Conservation (phyloP, 2,329 filamentous ascomycete genomes). For the Scytalidium sp. region DNA sequence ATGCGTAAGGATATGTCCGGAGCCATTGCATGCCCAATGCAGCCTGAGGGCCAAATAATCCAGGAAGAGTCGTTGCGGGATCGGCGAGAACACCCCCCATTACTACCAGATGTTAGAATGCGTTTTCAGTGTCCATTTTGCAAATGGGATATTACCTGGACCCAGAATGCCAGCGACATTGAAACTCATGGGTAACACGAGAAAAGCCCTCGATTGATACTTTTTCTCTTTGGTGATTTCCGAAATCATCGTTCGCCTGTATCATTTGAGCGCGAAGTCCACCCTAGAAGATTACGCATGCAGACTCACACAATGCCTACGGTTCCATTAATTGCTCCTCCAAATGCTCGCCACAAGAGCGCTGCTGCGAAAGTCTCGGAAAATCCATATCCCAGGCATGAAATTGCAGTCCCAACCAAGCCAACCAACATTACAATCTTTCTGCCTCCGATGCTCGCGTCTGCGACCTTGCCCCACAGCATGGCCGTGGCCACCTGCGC, state of each 20-base stretch:
- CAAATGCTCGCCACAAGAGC: slow-evolving; percentile 54
- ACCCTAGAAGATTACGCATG: slow-evolving; percentile 27
- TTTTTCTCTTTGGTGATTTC: slow-evolving; percentile 69
- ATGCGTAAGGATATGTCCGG: slow-evolving; percentile 36
- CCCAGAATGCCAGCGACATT: slow-evolving; percentile 48
- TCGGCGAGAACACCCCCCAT: slow-evolving; percentile 41
- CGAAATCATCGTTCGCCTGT: slow-evolving; percentile 65
- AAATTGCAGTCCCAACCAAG: slow-evolving; percentile 57
- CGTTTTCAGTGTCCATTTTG: too few species aligned
- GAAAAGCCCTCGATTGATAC: slow-evolving; percentile 42
- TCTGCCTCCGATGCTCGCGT: slow-evolving; percentile 61
- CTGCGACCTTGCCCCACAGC: slow-evolving; percentile 73
- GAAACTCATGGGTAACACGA: slow-evolving; percentile 58
- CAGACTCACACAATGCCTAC: slow-evolving; percentile 66
- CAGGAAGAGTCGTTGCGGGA: slow-evolving; percentile 31
- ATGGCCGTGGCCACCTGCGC: slow-evolving; percentile 82
- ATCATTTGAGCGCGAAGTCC: not conserved
- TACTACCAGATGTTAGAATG: too few species aligned
- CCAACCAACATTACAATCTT: slow-evolving; percentile 71
- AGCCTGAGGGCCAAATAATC: slow-evolving; percentile 37
- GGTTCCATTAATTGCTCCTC: slow-evolving; percentile 66
- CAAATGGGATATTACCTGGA: too few species aligned
- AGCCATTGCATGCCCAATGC: slow-evolving; percentile 25
- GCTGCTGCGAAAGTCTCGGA: slow-evolving; percentile 56
- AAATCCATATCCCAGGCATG: slow-evolving; percentile 65